These are phyloP conservation scores for Russula sp. DNA, from an alignment of 768 basidiomycete genomes.

Conservation along the genomic window DNA sequence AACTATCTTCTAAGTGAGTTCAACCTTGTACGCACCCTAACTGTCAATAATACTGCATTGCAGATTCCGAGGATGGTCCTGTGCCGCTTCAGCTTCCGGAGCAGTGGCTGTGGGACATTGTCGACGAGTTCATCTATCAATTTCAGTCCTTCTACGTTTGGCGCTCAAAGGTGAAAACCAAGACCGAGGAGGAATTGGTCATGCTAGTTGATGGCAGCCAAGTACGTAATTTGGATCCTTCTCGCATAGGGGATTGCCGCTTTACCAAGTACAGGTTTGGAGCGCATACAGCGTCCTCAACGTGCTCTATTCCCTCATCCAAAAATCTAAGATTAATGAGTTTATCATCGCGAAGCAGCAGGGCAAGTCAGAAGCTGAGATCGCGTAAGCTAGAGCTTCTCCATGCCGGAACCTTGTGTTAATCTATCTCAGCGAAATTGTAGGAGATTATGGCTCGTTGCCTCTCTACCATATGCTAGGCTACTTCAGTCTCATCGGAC, in stretches of 20 bases:
- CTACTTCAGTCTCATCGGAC: constrained; percentile 93
- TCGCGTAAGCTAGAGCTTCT: constrained; percentile 52
- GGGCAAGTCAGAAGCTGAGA: constrained; percentile 77
- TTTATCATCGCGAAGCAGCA: constrained; percentile 78
- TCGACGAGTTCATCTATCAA: constrained; percentile 97
- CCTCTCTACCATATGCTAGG: constrained; percentile 93
- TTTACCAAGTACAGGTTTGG: constrained; percentile 63
- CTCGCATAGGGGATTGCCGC: background rate
- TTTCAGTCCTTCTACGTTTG: constrained; percentile 95
- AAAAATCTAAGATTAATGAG: constrained; percentile 94
- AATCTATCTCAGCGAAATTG: constrained; percentile 53
- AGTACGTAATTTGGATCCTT: constrained; percentile 27
- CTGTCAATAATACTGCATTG: background rate
- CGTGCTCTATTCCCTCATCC: constrained; percentile 96
- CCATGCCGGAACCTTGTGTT: background rate
- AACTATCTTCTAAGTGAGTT: constrained; percentile 89
- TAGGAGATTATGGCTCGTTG: constrained; percentile 85
- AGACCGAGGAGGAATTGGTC: constrained; percentile 83
- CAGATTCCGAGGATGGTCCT: constrained; percentile 85
- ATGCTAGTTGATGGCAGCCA: constrained; percentile 75
- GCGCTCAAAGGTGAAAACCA: constrained; percentile 76
- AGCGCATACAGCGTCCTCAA: constrained; percentile 97
- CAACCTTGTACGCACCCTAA: background rate
- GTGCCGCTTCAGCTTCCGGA: constrained; percentile 91
- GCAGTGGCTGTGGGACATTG: constrained; percentile 98